Percentiles rank a stretch among this genome's conserved stretches.
phyloP scores from a whole-genome alignment of 345 rosid genomes.

The Carallia pectinifolia region DNA sequence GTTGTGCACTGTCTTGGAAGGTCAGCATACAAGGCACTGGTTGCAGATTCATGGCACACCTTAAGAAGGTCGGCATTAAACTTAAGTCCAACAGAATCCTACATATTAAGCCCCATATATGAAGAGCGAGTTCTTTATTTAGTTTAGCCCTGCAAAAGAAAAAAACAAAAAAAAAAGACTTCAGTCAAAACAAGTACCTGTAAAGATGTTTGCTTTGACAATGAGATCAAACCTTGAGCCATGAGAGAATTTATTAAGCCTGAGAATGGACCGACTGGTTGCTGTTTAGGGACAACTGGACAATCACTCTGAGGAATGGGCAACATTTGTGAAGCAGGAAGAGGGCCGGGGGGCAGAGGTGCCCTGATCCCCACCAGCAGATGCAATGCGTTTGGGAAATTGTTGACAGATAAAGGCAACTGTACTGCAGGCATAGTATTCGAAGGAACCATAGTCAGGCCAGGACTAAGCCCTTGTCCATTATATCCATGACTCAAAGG shows the following conservation, averaged over 20 bases:
- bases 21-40: conserved; percentile 71
- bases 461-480: conserved; percentile 41
- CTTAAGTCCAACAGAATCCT: conserved; percentile 76
- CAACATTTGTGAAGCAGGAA: conserved; percentile 42
- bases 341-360: conserved; percentile 59
- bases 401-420: conserved; percentile 44
- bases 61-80: conserved; percentile 80
- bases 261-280: conserved; percentile 58
- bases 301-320: conserved; percentile 45
- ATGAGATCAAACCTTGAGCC: conserved; percentile 89
- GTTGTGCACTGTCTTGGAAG: conserved; percentile 98
- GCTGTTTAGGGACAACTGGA: conserved; percentile 44
- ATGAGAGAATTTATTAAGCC: conserved; percentile 80
- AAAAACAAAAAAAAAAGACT: background rate
- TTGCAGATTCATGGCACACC: conserved; percentile 78
- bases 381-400: conserved; percentile 36
- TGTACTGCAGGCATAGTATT: conserved; percentile 33
- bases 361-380: conserved; percentile 47
- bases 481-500: conserved; percentile 46
- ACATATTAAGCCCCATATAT: conserved; percentile 27
- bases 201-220: conserved; percentile 51
- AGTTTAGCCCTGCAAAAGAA: background rate
- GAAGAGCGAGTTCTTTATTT: conserved; percentile 18
- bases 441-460: conserved; percentile 29
- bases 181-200: conserved; percentile 55